A percentile compares a stretch with the other conserved stretches of the same genome.
These are phyloP conservation scores for Ganoderma multipileum DNA, from an alignment of 1,284 basidiomycete genomes.

Conservation along the genomic window DNA sequence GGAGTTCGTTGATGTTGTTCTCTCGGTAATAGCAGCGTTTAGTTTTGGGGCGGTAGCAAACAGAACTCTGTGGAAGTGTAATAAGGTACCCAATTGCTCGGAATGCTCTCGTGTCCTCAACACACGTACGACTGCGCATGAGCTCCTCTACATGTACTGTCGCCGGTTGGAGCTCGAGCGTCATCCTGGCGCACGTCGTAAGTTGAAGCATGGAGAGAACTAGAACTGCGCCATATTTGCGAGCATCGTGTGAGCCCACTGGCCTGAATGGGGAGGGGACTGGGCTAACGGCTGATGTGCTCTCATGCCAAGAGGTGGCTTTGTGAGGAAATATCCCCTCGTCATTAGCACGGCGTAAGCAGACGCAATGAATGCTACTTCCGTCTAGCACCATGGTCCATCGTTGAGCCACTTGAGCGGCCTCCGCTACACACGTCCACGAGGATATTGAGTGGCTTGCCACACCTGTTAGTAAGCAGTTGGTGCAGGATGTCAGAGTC, in stretches of 20 bases:
- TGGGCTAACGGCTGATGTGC: not conserved
- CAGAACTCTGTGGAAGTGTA: not conserved
- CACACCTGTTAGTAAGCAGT: not conserved
- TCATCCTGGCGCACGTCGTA: not conserved
- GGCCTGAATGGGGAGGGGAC: not conserved
- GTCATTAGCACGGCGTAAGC: not conserved
- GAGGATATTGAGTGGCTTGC: not conserved
- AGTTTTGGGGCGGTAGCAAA: not conserved
- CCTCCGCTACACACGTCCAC: too few species aligned
- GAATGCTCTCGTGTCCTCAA: not conserved
- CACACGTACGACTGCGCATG: not conserved
- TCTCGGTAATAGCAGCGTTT: not conserved
- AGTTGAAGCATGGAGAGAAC: not conserved
- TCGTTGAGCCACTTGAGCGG: too few species aligned
- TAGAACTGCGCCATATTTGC: not conserved
- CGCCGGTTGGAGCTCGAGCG: too few species aligned
- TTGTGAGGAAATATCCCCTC: not conserved
- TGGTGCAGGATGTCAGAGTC: not conserved
- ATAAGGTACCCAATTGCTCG: not conserved
- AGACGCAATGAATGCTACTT: not conserved
- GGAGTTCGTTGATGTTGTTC: not conserved
- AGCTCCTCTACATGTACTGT: not conserved
- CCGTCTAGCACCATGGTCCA: not conserved
- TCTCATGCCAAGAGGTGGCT: not conserved
- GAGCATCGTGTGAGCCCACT: not conserved